Base-by-base conservation (phyloP, 768 basidiomycete genomes). In the Candolleomyces aberdarensis region DNA sequence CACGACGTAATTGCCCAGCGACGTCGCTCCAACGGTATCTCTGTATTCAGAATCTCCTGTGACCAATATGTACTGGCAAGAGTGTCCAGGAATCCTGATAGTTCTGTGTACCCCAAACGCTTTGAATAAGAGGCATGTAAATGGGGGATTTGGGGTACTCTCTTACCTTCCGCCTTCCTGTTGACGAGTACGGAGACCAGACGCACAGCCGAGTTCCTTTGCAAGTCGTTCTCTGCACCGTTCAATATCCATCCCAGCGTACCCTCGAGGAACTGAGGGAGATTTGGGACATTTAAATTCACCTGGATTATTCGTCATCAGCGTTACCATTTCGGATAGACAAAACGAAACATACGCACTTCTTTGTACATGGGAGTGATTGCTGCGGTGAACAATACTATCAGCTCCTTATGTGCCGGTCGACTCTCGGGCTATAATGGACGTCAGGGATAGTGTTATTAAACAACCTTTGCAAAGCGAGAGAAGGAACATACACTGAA, bases 141-240 rank as follows among this genome's bases (percentile, higher is more conserved):
- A 11, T 50, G 22, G 48, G 48, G 7, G 14, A 50, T 11, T n/a
- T 3, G 5, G 17, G 48, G 15, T 17, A 50, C 14, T 3, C 20
- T 64, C 81, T 63, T 52, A 94, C 95, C 86, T 44, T 86, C 80
- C 10, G 79, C 77, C 41, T 86, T 83, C 71, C 94, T 93, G 71
- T 98, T 97, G 29, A 94, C 73, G n/a, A 91, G 74, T 0, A 87
- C 82, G 1, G 88, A 80, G 17, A 93, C 69, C 3, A 86, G 66
- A 43, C 86, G 81, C 66, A 83, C 78, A 2, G 80, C 83, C 29
- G 85, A 80, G 32, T 81, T 78, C 63, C 78, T 76, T 69, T 91
- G 89, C 0, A 81, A 64, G 48, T 76, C 72, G 54, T 75, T 83
- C 17, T 80, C 78, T 3, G 81, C 75, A 11, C 71, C 65, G 6